A percentile compares a stretch with the other conserved stretches of the same genome.
Evolutionary conservation across 2,329 filamentous ascomycete species (phyloP).

Genomic region (Rhynchosporium graminicola): DNA sequence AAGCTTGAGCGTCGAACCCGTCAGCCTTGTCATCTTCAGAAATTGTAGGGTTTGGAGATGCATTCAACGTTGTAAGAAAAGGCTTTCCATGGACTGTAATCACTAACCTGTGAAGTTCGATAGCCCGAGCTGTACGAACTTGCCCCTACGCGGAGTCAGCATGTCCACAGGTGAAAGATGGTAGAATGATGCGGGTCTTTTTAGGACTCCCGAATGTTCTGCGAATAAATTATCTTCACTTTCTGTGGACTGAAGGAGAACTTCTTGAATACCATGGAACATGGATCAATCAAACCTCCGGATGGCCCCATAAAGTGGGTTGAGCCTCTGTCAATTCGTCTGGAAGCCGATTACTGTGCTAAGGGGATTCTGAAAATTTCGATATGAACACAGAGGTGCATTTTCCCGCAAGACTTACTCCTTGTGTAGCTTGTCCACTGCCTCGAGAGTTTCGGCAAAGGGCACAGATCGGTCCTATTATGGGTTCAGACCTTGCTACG

Average conservation of each 20-base stretch:
- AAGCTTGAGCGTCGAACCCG: slow-evolving; percentile 49
- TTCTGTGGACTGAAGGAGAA: too few relatives aligned
- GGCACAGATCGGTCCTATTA: slow-evolving; percentile 61
- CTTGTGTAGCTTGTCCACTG: slow-evolving; percentile 79
- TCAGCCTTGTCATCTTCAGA: neutral
- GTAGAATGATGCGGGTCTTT: neutral
- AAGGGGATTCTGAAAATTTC: neutral
- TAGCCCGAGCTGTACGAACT: slow-evolving; percentile 72
- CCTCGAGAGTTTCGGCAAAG: slow-evolving; percentile 78
- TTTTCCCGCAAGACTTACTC: slow-evolving; percentile 36
- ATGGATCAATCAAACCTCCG: too few relatives aligned
- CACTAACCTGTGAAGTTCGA: slow-evolving; percentile 68
- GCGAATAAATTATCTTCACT: too few relatives aligned
- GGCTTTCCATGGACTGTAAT: too few relatives aligned
- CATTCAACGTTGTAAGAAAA: neutral
- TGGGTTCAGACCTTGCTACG: neutral
- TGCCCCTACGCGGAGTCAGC: slow-evolving; percentile 50
- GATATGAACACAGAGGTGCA: neutral
- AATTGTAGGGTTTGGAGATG: neutral
- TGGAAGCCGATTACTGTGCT: neutral
- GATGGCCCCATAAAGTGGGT: too few relatives aligned
- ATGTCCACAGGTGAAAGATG: neutral
- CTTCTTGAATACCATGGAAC: too few relatives aligned
- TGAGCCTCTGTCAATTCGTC: too few relatives aligned
- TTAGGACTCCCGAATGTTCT: neutral